Conservation (phyloP, 352 stramenopile species). For the Halophytophthora batemanensis region DNA sequence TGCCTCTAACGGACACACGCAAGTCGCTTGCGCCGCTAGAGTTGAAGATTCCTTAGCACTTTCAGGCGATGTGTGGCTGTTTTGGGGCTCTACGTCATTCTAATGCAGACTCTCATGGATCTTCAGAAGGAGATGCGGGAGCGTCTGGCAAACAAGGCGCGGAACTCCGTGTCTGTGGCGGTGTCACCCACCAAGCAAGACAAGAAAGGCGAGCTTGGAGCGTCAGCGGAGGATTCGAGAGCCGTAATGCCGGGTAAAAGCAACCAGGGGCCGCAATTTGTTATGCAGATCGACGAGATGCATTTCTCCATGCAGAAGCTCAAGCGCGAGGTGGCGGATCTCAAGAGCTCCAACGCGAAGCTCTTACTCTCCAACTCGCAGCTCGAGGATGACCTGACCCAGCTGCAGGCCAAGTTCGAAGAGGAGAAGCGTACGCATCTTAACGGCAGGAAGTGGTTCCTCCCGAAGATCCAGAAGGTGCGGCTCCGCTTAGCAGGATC, state of each 20-base stretch:
- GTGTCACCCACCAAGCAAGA: conserved; percentile 5
- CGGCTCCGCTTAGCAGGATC: neutral
- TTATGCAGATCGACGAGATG: conserved; percentile 44
- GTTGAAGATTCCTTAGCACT: conserved; percentile 13
- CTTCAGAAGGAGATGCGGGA: conserved; percentile 54
- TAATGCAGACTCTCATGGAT: conserved; percentile 45
- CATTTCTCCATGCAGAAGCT: conserved; percentile 75
- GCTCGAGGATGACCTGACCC: conserved; percentile 61
- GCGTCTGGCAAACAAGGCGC: conserved; percentile 27
- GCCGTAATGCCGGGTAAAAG: conserved; percentile 5
- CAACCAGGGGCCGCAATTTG: conserved; percentile 3
- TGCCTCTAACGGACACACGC: no score
- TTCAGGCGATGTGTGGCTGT: conserved; percentile 13
- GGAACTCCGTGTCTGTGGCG: conserved; percentile 14
- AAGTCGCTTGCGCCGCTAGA: neutral
- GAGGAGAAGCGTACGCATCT: conserved; percentile 61
- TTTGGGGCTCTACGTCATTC: conserved; percentile 36
- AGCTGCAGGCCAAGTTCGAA: conserved; percentile 68
- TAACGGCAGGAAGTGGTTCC: conserved; percentile 63
- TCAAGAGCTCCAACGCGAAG: conserved; percentile 61
- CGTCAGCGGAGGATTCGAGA: conserved; percentile 6
- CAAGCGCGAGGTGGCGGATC: conserved; percentile 55
- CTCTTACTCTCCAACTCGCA: conserved; percentile 67
- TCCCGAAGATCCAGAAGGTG: conserved; percentile 71
- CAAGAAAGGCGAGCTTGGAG: neutral